Conservation (phyloP, 768 basidiomycete species). For the Hypholoma sublateritium region DNA sequence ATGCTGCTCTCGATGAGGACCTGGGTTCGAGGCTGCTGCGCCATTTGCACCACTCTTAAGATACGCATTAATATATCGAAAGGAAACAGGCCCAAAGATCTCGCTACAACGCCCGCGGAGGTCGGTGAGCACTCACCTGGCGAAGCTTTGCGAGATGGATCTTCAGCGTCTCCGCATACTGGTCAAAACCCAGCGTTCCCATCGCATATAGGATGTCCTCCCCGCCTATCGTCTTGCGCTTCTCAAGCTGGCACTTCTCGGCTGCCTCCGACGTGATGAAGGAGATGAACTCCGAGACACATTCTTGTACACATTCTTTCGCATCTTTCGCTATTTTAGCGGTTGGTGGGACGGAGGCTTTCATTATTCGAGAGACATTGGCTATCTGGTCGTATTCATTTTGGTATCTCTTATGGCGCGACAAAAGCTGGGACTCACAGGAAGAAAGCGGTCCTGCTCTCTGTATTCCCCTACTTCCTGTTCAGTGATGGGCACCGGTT, state of each 20-base stretch:
- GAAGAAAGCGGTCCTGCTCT: conserved; percentile 94
- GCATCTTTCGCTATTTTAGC: conserved; percentile 98
- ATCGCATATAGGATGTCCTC: conserved; percentile 98
- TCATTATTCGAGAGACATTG: conserved; percentile 98
- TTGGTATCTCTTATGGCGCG: background rate
- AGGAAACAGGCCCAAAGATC: too few species aligned
- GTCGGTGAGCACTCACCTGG: conserved; percentile 48
- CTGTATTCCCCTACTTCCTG: conserved; percentile 92
- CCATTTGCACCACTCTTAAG: background rate
- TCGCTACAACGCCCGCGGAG: too few species aligned
- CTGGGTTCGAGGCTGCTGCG: conserved; percentile 4
- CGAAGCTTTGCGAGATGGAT: conserved; percentile 90
- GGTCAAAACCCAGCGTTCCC: conserved; percentile 89
- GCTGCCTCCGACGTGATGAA: conserved; percentile 98
- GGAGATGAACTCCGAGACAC: conserved; percentile 96
- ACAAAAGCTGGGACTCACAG: conserved; percentile 47
- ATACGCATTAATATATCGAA: background rate
- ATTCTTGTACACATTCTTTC: conserved; percentile 98
- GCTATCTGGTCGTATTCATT: conserved; percentile 68
- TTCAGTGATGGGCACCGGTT: conserved; percentile 79
- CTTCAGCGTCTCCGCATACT: conserved; percentile 90
- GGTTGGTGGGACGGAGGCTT: conserved; percentile 80
- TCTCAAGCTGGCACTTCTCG: conserved; percentile 92
- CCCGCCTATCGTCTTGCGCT: conserved; percentile 96
- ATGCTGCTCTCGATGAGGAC: conserved; percentile 24